Percentiles rank a stretch among this genome's conserved stretches.
phyloP scores from a whole-genome alignment of 1,284 basidiomycete species.

The Mycena sp. region DNA sequence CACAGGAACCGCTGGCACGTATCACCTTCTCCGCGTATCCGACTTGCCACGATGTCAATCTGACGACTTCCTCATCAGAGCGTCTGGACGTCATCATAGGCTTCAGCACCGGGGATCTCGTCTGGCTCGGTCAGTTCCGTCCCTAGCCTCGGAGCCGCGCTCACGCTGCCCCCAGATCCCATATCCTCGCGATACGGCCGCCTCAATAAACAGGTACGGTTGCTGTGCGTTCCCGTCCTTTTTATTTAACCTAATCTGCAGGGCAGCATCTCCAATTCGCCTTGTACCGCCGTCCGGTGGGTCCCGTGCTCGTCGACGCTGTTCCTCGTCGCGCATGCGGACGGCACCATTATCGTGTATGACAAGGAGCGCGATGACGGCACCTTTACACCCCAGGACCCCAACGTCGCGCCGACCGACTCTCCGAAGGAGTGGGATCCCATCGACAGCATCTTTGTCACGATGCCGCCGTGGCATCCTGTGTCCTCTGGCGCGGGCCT shows the following conservation, averaged over 20 bases:
- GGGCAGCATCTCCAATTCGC: conserved; percentile 83
- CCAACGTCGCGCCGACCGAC: conserved; percentile 37
- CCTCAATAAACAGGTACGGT: conserved; percentile 87
- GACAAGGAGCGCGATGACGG: conserved; percentile 93
- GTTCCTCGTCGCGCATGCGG: conserved; percentile 91
- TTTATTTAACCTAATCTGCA: conserved; percentile 44
- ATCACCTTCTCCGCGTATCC: conserved; percentile 89
- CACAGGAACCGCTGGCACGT: conserved; percentile 85
- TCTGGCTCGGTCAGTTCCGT: conserved; percentile 80
- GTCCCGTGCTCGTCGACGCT: conserved; percentile 86
- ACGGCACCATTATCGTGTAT: conserved; percentile 89
- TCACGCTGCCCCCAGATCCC: conserved; percentile 65
- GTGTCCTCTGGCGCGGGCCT: conserved; percentile 48
- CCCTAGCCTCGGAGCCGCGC: background rate
- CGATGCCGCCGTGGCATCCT: conserved; percentile 85
- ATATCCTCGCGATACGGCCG: conserved; percentile 87
- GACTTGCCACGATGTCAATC: conserved; percentile 91
- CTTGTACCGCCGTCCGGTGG: conserved; percentile 89
- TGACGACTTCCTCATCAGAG: conserved; percentile 78
- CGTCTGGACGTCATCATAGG: conserved; percentile 93
- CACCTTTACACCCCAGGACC: conserved; percentile 68
- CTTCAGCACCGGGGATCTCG: conserved; percentile 90
- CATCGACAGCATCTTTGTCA: conserved; percentile 79
- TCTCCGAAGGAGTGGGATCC: conserved; percentile 72
- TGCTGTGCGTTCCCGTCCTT: conserved; percentile 22